Percentiles rank a stretch among this genome's conserved stretches.
Conservation (phyloP, 2,329 filamentous ascomycete species). For the Venturia effusa region DNA sequence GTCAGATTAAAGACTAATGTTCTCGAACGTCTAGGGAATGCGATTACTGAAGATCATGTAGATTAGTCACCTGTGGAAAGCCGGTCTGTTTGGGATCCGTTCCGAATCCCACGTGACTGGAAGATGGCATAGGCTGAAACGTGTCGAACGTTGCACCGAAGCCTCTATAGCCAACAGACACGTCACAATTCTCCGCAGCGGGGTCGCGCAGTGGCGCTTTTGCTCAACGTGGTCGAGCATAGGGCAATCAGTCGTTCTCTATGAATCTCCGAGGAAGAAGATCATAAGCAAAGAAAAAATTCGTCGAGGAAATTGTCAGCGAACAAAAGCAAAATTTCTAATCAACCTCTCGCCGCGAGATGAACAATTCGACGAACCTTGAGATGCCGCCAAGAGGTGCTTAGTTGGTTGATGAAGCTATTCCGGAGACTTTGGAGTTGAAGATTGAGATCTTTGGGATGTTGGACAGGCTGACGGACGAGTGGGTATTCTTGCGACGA, state of each 20-base stretch:
- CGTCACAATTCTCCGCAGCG: too few relatives aligned
- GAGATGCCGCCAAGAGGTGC: slow-evolving; percentile 31
- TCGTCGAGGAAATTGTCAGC: background rate
- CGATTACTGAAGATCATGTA: too few relatives aligned
- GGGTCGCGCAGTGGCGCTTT: too few relatives aligned
- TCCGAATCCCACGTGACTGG: too few relatives aligned
- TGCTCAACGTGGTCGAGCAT: background rate
- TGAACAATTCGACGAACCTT: slow-evolving; percentile 24
- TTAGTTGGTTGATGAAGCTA: slow-evolving; percentile 45
- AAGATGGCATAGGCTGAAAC: too few relatives aligned
- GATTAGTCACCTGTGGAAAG: too few relatives aligned
- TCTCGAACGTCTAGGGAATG: too few relatives aligned
- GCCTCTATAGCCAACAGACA: too few relatives aligned
- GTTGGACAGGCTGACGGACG: slow-evolving; percentile 31
- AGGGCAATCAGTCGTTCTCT: background rate
- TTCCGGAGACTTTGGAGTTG: too few relatives aligned
- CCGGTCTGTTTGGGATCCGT: too few relatives aligned
- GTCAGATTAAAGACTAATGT: too few relatives aligned
- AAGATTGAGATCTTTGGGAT: slow-evolving; percentile 35
- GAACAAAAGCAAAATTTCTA: background rate
- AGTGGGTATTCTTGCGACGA: slow-evolving; percentile 39
- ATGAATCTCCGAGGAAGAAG: background rate
- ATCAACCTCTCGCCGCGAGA: background rate
- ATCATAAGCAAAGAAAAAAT: background rate
- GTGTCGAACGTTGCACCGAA: too few relatives aligned